phyloP scores from a whole-genome alignment of 495 filamentous ascomycete species.

The Lophiotrema nucula region DNA sequence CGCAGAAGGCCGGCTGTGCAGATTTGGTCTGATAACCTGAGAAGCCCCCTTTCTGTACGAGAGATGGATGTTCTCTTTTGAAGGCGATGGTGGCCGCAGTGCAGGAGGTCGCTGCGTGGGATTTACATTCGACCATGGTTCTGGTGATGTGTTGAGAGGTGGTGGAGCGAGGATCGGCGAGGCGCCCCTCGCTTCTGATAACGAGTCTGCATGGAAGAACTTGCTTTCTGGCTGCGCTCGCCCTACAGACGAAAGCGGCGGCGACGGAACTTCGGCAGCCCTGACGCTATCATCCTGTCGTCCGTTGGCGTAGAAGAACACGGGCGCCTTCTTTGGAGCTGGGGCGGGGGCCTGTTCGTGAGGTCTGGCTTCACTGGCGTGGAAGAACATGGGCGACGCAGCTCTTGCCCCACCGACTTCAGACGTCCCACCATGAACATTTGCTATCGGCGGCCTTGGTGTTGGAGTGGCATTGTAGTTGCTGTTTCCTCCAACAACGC shows the following conservation, averaged over 20 bases:
- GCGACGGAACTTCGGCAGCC: conserved; percentile 25
- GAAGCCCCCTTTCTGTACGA: conserved; percentile 46
- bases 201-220: conserved; percentile 54
- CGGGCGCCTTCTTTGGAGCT: conserved; percentile 36
- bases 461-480: conserved; percentile 17
- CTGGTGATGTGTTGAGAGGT: conserved; percentile 31
- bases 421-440: conserved; percentile 3
- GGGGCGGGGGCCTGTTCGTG: conserved; percentile 26
- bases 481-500: conserved; percentile 28
- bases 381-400: conserved; percentile 40
- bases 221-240: conserved; percentile 28
- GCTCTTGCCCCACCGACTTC: conserved; percentile 5
- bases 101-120: conserved; percentile 11
- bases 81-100: conserved; percentile 38
- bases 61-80: conserved; percentile 43
- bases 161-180: conserved; percentile 33
- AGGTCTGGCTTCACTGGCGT: conserved; percentile 37
- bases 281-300: conserved; percentile 28
- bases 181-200: conserved; percentile 41
- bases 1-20: conserved; percentile 14
- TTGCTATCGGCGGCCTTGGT: conserved; percentile 18
- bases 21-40: conserved; percentile 37
- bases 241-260: conserved; percentile 29
- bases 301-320: conserved; percentile 45
- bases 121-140: conserved; percentile 25